These are phyloP conservation scores for Exophiala alcalophila DNA, from an alignment of 2,329 filamentous ascomycete genomes.

Conservation along the genomic window DNA sequence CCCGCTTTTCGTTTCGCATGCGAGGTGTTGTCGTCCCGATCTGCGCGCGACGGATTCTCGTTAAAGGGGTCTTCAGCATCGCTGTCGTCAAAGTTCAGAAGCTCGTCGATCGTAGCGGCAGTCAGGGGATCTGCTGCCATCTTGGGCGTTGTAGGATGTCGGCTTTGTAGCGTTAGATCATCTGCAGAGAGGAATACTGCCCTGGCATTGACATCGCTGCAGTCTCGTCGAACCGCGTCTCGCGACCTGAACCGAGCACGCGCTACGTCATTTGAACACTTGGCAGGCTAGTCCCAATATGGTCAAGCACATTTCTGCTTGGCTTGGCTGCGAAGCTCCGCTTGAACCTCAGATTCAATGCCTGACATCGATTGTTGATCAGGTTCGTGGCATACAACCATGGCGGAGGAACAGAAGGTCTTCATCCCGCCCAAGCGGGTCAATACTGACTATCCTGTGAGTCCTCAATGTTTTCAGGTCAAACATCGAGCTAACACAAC, in stretches of 20 bases:
- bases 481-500: constrained; percentile 25
- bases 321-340: constrained; percentile 22
- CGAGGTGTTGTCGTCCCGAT: constrained; percentile 29
- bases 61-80: constrained; percentile 42
- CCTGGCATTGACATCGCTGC: too few species aligned
- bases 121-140: constrained; percentile 30
- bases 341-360: constrained; percentile 18
- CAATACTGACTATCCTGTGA: constrained; percentile 81
- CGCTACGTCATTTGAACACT: constrained; percentile 22
- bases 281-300: constrained; percentile 8
- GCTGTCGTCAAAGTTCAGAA: constrained; percentile 68
- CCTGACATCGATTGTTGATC: constrained; percentile 2
- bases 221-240: constrained; percentile 7
- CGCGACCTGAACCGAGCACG: constrained; percentile 9
- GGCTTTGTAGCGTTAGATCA: too few species aligned
- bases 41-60: constrained; percentile 24
- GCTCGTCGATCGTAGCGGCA: constrained; percentile 58
- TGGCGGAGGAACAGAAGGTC: constrained; percentile 36
- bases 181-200: too few species aligned
- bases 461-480: constrained; percentile 37
- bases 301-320: constrained; percentile 5
- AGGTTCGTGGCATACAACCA: constrained; percentile 15
- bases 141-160: not conserved
- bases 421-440: constrained; percentile 74
- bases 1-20: constrained; percentile 45